Percentiles rank a stretch among this genome's conserved stretches.
These are phyloP conservation scores for Nicotiana attenuata DNA, from an alignment of 257 asterid genomes.

Conservation along the genomic window DNA sequence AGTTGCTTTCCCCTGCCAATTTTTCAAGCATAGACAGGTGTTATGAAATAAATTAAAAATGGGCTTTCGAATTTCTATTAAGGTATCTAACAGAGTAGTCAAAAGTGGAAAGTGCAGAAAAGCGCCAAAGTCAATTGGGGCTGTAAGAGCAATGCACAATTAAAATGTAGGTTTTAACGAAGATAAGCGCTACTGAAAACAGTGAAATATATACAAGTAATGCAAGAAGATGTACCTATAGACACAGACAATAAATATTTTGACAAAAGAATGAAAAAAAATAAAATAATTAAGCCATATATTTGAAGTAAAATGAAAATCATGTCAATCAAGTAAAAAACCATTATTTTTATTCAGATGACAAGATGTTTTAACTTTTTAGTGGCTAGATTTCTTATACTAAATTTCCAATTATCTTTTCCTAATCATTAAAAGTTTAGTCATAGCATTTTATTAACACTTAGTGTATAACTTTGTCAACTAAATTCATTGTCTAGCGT, in stretches of 20 bases:
- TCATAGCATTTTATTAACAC: background rate
- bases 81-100: background rate
- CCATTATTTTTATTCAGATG: background rate
- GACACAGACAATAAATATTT: background rate
- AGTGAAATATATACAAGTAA: background rate
- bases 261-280: background rate
- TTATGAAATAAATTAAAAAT: background rate
- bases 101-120: background rate
- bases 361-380: background rate
- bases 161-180: background rate
- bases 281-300: background rate
- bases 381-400: background rate
- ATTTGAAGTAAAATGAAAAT: background rate
- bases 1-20: slow-evolving; percentile 6
- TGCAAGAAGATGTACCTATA: background rate
- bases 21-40: background rate
- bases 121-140: background rate
- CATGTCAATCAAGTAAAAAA: background rate
- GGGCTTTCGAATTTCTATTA: background rate
- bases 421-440: background rate
- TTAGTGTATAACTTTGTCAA: too few relatives aligned
- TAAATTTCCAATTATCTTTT: background rate
- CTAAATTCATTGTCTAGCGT: too few relatives aligned
- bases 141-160: background rate
- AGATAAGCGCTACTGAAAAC: background rate